Base-by-base conservation (phyloP, 805 yeast genomes). In the Pichia insulana region DNA sequence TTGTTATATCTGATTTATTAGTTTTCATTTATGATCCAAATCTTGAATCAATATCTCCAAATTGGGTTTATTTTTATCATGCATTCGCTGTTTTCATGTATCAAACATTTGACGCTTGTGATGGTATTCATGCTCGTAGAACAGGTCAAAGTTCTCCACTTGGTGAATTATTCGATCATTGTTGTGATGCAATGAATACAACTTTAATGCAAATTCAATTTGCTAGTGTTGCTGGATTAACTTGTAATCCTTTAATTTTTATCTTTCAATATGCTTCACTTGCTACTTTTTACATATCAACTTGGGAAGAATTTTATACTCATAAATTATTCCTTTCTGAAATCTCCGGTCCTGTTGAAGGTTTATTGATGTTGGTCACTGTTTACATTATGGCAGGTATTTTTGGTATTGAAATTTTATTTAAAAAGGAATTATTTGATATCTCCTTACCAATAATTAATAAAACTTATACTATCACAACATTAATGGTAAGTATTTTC, bases 251-350 rank as follows among this genome's bases (percentile, higher is more conserved):
- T 68, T 50, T 71, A 47, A 59, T 81, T 36, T 56, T 81, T 43
- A 42, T 83, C 36, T 65, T 87, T 3, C 88, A 84, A 52, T 80
- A 83, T 58, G 87, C 84, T 4, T 68, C 84, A 2, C 70, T 85
- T 40, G 75, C 82, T 47, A 89, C 89, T 61, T 90, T 89, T 60
- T 89, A 88, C 58, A 59, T 85, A 39, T 80, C 94, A 31, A 89
- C 97, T 1, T 89, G 97, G 97, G 97, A 89, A 63, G 96, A 88
- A 58, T 89, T 76, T 60, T 90, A 88, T 58, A 89, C 97, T 1
- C 94, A 87, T 53, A 79, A 78, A 37, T 67, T 89, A 39, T 89
- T 71, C 59, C 67, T 89, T 41, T 78, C 90, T 30, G 79, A 73
- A 48, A 78, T 86, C 53, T 83, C 94, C 12, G 97, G 97, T 0